These are phyloP conservation scores for Mucor plumbeus DNA, from an alignment of 371 early-diverging fungal genomes.

Conservation along the genomic window DNA sequence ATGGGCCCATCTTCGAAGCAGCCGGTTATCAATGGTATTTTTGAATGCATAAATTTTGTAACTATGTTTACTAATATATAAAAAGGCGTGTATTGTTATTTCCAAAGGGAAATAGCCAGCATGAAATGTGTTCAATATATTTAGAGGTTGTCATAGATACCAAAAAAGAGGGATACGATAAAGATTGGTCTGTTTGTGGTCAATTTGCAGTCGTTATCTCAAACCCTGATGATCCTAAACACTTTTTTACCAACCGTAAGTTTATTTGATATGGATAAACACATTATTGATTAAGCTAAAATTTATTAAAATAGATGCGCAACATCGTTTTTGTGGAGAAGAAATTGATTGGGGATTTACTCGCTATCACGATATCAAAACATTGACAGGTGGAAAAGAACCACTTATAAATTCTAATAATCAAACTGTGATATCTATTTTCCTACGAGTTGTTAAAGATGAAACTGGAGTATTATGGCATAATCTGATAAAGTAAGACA, in stretches of 20 bases:
- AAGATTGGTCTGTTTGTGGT: slow-evolving; percentile 73
- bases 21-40: slow-evolving; percentile 65
- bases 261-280: slow-evolving; percentile 7
- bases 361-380: slow-evolving; percentile 50
- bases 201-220: slow-evolving; percentile 81
- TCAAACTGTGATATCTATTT: slow-evolving; percentile 69
- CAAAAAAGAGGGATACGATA: slow-evolving; percentile 59
- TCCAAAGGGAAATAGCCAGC: slow-evolving; percentile 83
- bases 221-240: slow-evolving; percentile 70
- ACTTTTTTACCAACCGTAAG: slow-evolving; percentile 69
- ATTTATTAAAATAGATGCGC: slow-evolving; percentile 52
- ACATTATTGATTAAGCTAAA: not conserved
- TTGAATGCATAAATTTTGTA: not conserved
- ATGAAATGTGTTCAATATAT: slow-evolving; percentile 76
- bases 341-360: slow-evolving; percentile 96
- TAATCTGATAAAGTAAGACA: slow-evolving; percentile 85
- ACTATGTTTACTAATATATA: not conserved
- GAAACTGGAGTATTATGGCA: slow-evolving; percentile 95
- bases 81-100: slow-evolving; percentile 84
- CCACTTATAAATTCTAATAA: slow-evolving; percentile 60
- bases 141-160: slow-evolving; percentile 78
- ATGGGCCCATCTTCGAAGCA: slow-evolving; percentile 63
- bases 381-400: slow-evolving; percentile 39
- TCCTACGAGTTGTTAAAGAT: slow-evolving; percentile 84
- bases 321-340: slow-evolving; percentile 82